Evolutionary conservation across 148 eudicot genomes (phyloP).

Genomic region (Nepenthes mirabilis): DNA sequence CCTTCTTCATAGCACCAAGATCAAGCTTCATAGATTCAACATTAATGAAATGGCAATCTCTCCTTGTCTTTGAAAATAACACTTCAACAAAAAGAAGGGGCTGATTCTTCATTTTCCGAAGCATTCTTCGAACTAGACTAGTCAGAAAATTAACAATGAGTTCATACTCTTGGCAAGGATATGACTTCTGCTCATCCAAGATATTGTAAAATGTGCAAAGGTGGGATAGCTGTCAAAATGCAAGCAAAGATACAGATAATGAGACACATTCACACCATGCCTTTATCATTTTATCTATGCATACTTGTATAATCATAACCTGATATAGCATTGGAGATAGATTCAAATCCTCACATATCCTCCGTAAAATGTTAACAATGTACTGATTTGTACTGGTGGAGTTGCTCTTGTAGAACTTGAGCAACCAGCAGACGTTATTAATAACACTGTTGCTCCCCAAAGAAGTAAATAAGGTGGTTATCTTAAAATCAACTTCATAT

Average conservation of each 20-base stretch:
- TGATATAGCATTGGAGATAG: conserved; percentile 97
- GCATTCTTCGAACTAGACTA: conserved; percentile 78
- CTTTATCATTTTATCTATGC: neutral
- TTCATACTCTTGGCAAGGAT: conserved; percentile 65
- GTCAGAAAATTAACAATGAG: conserved; percentile 61
- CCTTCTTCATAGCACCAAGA: conserved; percentile 54
- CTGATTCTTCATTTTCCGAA: conserved; percentile 75
- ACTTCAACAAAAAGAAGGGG: conserved; percentile 93
- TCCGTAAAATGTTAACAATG: conserved; percentile 54
- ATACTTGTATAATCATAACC: conserved; percentile 27
- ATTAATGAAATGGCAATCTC: conserved; percentile 77
- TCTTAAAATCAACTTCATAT: conserved; percentile 77
- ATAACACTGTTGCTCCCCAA: conserved; percentile 53
- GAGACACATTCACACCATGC: neutral
- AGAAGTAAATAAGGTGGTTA: conserved; percentile 57
- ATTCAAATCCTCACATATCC: conserved; percentile 86
- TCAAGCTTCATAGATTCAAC: conserved; percentile 57
- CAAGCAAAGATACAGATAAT: conserved; percentile 8
- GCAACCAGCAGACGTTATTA: conserved; percentile 77
- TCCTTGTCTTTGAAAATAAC: conserved; percentile 78
- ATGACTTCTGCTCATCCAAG: conserved; percentile 75
- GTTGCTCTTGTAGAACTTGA: conserved; percentile 76
- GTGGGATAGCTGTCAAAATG: conserved; percentile 60
- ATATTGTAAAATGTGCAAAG: conserved; percentile 63
- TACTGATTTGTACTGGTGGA: conserved; percentile 73